Percentiles rank a stretch among this genome's conserved stretches.
Conservation (phyloP, 2,329 filamentous ascomycete genomes). For the Aspergillus sojae region DNA sequence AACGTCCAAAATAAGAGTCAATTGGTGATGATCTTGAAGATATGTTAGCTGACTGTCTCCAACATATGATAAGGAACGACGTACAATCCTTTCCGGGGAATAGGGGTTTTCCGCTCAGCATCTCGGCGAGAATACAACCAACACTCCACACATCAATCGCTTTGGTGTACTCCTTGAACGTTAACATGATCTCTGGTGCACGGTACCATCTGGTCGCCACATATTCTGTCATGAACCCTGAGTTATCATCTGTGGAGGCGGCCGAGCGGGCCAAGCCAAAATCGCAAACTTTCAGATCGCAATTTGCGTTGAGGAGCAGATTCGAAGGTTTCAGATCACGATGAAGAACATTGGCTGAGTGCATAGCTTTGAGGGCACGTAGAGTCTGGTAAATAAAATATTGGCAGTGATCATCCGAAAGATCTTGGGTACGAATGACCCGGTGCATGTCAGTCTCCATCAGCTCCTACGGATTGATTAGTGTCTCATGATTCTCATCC, state of each 20-base stretch:
- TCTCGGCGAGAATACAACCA: slow-evolving; percentile 95
- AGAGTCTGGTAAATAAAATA: slow-evolving; percentile 99
- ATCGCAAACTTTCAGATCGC: slow-evolving; percentile 98
- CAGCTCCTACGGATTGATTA: slow-evolving; percentile 67
- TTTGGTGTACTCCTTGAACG: slow-evolving; percentile 99
- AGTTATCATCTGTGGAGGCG: slow-evolving; percentile 97
- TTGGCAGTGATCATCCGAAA: slow-evolving; percentile 98
- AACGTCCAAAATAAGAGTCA: slow-evolving; percentile 95
- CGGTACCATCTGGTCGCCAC: slow-evolving; percentile 99
- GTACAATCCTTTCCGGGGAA: slow-evolving; percentile 98
- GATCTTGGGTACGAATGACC: slow-evolving; percentile 96
- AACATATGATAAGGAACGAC: slow-evolving; percentile 38
- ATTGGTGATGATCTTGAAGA: slow-evolving; percentile 83
- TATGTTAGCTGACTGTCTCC: slow-evolving; percentile 1
- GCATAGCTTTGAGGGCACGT: slow-evolving; percentile 97
- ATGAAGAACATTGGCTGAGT: slow-evolving; percentile 97
- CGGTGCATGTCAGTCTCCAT: slow-evolving; percentile 99
- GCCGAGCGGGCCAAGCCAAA: slow-evolving; percentile 95
- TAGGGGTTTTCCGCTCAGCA: slow-evolving; percentile 96
- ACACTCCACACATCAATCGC: slow-evolving; percentile 99
- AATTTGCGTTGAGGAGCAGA: slow-evolving; percentile 95
- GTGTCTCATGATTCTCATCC: not conserved
- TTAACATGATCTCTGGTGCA: slow-evolving; percentile 99
- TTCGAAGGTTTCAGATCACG: slow-evolving; percentile 98
- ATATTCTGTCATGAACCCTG: slow-evolving; percentile 99